A percentile compares a stretch with the other conserved stretches of the same genome.
These are phyloP conservation scores for Myxozyma melibiosi DNA, from an alignment of 805 yeast genomes.

Conservation along the genomic window DNA sequence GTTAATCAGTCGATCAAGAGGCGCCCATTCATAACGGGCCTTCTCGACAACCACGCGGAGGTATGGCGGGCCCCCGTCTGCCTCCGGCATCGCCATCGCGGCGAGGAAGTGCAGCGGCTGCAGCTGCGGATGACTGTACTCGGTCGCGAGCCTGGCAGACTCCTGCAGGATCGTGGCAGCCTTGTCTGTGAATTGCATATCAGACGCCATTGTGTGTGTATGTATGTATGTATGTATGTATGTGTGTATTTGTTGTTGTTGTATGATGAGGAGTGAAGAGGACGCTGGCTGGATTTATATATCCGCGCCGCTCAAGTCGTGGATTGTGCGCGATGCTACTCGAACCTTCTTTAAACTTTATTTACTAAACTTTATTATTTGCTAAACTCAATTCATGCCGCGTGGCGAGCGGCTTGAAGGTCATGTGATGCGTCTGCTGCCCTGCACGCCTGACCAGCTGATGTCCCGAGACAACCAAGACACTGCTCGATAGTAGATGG, in stretches of 20 bases:
- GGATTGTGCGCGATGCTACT: conserved; percentile 2
- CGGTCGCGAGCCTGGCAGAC: conserved; percentile 81
- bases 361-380: neutral
- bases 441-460: too few relatives aligned
- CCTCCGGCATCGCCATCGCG: conserved; percentile 76
- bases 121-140: conserved; percentile 79
- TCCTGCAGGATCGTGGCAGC: conserved; percentile 78
- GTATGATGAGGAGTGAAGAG: neutral
- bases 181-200: conserved; percentile 81
- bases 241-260: neutral
- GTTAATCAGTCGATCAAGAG: conserved; percentile 78
- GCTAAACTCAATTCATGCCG: neutral
- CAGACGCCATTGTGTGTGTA: conserved; percentile 13
- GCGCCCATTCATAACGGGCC: conserved; percentile 84
- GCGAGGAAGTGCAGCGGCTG: conserved; percentile 89
- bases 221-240: too few relatives aligned
- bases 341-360: conserved; percentile 11
- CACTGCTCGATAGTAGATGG: too few relatives aligned
- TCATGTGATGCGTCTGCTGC: neutral
- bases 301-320: neutral
- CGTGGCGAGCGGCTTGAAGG: neutral
- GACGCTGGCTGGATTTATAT: neutral
- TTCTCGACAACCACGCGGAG: conserved; percentile 80
- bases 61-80: conserved; percentile 59
- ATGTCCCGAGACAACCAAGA: too few relatives aligned